Percentiles rank a stretch among this genome's conserved stretches.
Conservation (phyloP, 352 stramenopile genomes). For the Phytophthora sansomeana region DNA sequence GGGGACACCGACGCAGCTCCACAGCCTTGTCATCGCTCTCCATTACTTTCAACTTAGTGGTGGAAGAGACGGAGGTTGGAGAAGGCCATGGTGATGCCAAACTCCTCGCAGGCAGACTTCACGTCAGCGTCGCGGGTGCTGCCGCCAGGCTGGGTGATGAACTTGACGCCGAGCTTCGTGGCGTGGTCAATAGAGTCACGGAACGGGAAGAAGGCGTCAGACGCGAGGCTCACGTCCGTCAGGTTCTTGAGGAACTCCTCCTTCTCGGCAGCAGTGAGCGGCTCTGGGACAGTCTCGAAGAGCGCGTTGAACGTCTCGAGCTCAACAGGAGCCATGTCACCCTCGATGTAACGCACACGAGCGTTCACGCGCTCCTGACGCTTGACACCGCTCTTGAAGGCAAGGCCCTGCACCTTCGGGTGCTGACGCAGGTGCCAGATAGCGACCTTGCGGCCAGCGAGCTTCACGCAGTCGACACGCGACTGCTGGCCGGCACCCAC, state of each 20-base stretch:
- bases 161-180: constrained; percentile 95
- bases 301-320: constrained; percentile 94
- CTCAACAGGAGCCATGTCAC: constrained; percentile 97
- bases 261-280: constrained; percentile 96
- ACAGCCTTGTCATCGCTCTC: constrained; percentile 27
- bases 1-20: constrained; percentile 14
- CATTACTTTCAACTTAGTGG: constrained; percentile 89
- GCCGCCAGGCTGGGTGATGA: constrained; percentile 96
- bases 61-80: constrained; percentile 99
- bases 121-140: constrained; percentile 93
- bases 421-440: constrained; percentile 99
- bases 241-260: constrained; percentile 93
- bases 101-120: constrained; percentile 96
- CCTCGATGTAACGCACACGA: constrained; percentile 99
- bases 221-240: constrained; percentile 95
- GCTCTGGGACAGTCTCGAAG: constrained; percentile 95
- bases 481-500: constrained; percentile 99
- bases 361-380: constrained; percentile 99
- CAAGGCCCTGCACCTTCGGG: constrained; percentile 94
- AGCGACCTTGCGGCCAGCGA: constrained; percentile 97
- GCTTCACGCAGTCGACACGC: constrained; percentile 99
- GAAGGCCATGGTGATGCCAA: constrained; percentile 99
- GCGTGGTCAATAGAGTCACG: constrained; percentile 98
- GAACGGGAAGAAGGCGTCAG: constrained; percentile 99
- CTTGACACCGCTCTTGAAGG: constrained; percentile 98